Evolutionary conservation across 179 eudicot genomes (phyloP), one percentile per base, ranked within the genome.

Genomic region (Silene coronaria): DNA sequence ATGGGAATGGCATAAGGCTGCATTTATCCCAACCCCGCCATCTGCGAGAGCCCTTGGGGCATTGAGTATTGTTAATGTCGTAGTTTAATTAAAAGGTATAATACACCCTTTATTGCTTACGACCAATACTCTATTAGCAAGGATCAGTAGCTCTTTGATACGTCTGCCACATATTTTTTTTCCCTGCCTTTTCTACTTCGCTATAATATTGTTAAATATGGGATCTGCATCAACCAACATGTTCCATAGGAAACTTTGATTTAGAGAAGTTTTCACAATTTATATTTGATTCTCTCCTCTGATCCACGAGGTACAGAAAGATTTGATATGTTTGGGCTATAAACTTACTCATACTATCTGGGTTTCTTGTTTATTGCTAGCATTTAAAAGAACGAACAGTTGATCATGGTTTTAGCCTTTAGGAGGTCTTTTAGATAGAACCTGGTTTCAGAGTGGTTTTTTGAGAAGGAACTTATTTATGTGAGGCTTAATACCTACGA

Each of bases 41-140:
- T 55, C 17, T n/a, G 59, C 21, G 59, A n/a, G 9, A 55, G 21
- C 59, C 59, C 59, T 55, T 17, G 59, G n/a, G 59, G 22, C 59
- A 55, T 8, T 42, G 48, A 11, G 48, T 55, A 55, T 16, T 4
- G 22, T 55, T 55, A 55, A 55, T 55, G 21, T 55, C 21, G 0
- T 55, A 55, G 59, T n/a, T 14, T 17, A 55, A 1, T 55, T 55
- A 55, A 55, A 16, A 45, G 19, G 99, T 90, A 95, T 77, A 62
- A 65, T 72, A 74, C 26, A 61, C 84, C 84, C 77, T 82, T 81
- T 72, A 63, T 63, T 82, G 70, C 82, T 69, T 82, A 60, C 70
- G 68, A 73, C 59, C 72, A 60, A 28, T 34, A 24, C 74, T 22
- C 77, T 70, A 23, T 57, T 28, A 76, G 80, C 65, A 75, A 71